Evolutionary conservation across 2,329 filamentous ascomycete species (phyloP), one percentile per base, ranked within the genome.

Genomic region (Fusarium odoratissimum): DNA sequence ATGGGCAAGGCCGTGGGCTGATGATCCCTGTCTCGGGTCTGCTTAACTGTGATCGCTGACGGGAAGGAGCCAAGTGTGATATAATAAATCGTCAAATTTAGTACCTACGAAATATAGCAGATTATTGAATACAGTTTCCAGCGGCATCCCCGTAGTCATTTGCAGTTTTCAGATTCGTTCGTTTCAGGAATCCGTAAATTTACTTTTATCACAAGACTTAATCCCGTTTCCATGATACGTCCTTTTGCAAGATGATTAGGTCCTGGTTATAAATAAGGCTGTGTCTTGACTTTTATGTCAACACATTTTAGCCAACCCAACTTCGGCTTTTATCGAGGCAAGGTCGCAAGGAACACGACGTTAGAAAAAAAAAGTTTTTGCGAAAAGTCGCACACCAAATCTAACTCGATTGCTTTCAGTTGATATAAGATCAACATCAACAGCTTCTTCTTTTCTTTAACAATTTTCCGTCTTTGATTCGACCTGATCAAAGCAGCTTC

Each of bases 241-340:
- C 30, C n/a, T 51, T 25, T 25, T 35, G 30, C n/a, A 51, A 35
- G 21, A 33, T 31, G n/a, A 10, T 33, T 3, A 49, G 16, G 30
- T 35, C 30, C 8, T 11, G n/a, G 48, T 25, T 51, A 35, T 51
- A 28, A 54, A 40, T 28, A 54, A n/a, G 49, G 49, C 33, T 54
- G 49, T 54, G 23, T n/a, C 33, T 38, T 37, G 40, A 30, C 33
- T 40, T 54, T 54, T 54, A 38, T 54, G 49, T 54, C 49, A 54
- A 35, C 49, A 40, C 33, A 54, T 41, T 23, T 40, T 54, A 54
- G 49, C 49, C 56, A 48, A 30, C 48, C 64, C 23, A 69, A 28
- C 64, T 71, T 71, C 67, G 63, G 67, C 54, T 67, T 68, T 68
- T 64, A 38, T 55, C 33, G 40, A 69, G 54, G 49, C 44, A 59